Conservation (phyloP, 208 protist species). For the Blechomonas ayalai region DNA sequence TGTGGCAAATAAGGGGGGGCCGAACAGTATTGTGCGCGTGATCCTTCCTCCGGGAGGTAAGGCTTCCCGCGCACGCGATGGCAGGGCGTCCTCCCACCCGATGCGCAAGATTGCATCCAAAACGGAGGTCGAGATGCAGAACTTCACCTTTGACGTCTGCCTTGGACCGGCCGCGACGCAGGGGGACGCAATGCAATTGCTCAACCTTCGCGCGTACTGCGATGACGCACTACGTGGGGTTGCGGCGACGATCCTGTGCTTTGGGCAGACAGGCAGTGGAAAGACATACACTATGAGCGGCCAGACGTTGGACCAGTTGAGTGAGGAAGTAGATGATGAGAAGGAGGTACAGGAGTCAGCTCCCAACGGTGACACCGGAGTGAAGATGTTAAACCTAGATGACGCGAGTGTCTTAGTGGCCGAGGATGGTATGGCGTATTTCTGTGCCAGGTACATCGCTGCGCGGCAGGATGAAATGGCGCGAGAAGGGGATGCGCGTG, state of each 20-base stretch:
- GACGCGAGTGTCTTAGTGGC: no score
- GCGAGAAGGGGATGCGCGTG: no score
- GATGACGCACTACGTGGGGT: constrained; percentile 69
- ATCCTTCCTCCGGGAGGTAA: no score
- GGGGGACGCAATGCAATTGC: constrained; percentile 30
- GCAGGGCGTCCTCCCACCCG: no score
- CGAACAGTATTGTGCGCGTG: no score
- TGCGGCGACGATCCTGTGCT: constrained; percentile 81
- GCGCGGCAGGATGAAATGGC: no score
- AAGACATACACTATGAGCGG: constrained; percentile 89
- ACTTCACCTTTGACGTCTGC: constrained; percentile 56
- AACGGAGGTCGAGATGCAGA: constrained; percentile 10
- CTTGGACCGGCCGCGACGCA: constrained; percentile 52
- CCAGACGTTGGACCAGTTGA: constrained; percentile 10
- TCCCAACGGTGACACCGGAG: no score
- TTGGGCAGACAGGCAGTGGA: constrained; percentile 86
- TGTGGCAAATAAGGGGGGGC: background rate
- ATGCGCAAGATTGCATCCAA: no score
- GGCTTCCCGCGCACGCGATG: no score
- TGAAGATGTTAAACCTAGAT: no score
- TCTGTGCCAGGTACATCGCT: no score
- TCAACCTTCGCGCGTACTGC: constrained; percentile 47
- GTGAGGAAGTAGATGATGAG: background rate
- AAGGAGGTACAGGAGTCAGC: constrained; percentile 1
- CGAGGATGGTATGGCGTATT: no score